Evolutionary conservation across 768 basidiomycete species (phyloP), one percentile per base, ranked within the genome.

Genomic region (Auricularia sp.): DNA sequence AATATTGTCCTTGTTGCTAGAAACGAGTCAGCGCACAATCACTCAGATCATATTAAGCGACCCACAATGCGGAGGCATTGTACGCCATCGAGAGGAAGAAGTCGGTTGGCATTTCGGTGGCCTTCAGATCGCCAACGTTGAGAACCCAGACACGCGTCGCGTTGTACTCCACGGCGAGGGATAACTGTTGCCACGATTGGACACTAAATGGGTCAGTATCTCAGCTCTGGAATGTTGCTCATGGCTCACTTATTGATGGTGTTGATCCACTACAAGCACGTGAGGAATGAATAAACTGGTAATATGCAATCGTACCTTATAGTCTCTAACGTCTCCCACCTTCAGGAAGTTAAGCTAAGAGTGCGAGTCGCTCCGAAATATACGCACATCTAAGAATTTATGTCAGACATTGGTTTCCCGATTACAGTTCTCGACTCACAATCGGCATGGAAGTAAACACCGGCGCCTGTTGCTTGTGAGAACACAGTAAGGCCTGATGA

Each of bases 101-200:
- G 67, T 88, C 87, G 35, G 78, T 85, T 62, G 86, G 82, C 62
- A 86, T 82, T 68, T 90, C 88, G 66, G 85, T 85, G 2, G 87
- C 87, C 71, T 89, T 89, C 61, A 90, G 74, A 68, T 89, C 87
- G 16, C 88, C 88, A 63, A 90, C 87, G 71, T 89, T 90, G 64
- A 90, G 73, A 54, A 90, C 81, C 86, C 87, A 88, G 61, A 90
- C 74, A 16, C 77, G 77, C 12, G 77, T 81, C 7, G 86, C 85
- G 34, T 84, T 76, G 34, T 84, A 81, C 18, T 82, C 81, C 14
- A 83, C 78, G 1, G 87, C 84, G 21, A 87, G 76, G 23, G 85
- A 84, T 80, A 90, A 80, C 76, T 88, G 87, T 67, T 90, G 86
- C 72, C 81, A 84, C 6, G 83, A 78, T 82, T 83, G 62, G 4